Evolutionary conservation across 2,329 filamentous ascomycete genomes (phyloP).

Genomic region (Calonectria fujianensis): DNA sequence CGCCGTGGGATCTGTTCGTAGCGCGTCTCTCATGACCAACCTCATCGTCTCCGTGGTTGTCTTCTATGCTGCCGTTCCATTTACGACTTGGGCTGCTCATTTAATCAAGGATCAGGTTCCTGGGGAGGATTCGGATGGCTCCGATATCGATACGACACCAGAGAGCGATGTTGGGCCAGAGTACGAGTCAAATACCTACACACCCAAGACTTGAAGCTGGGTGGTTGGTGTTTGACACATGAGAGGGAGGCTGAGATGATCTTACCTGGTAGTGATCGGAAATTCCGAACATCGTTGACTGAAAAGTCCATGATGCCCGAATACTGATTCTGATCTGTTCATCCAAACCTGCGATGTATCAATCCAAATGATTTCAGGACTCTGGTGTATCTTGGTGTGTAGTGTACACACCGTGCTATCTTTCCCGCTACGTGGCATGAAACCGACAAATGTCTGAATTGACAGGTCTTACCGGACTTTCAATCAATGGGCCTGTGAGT

Average conservation of each 20-base stretch:
- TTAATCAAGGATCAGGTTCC: not conserved
- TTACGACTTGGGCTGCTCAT: constrained; percentile 10
- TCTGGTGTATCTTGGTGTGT: too few relatives aligned
- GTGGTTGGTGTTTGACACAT: not conserved
- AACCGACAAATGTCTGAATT: too few relatives aligned
- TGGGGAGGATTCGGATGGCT: not conserved
- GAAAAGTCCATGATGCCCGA: too few relatives aligned
- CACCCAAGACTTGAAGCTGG: not conserved
- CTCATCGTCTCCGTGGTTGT: constrained; percentile 9
- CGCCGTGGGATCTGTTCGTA: constrained; percentile 13
- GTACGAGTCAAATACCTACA: not conserved
- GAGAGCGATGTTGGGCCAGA: not conserved
- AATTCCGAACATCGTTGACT: too few relatives aligned
- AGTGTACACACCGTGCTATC: too few relatives aligned
- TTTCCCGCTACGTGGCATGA: too few relatives aligned
- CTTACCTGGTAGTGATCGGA: not conserved
- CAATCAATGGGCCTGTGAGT: too few relatives aligned
- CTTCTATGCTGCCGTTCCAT: constrained; percentile 13
- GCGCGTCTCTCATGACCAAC: constrained; percentile 16
- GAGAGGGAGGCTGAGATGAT: not conserved
- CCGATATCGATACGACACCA: not conserved
- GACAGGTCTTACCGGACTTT: too few relatives aligned
- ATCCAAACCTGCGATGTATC: too few relatives aligned
- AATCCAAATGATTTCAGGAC: too few relatives aligned
- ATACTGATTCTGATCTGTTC: too few relatives aligned